These are phyloP conservation scores for Endothia cerciana DNA, from an alignment of 2,329 filamentous ascomycete genomes.

Conservation along the genomic window DNA sequence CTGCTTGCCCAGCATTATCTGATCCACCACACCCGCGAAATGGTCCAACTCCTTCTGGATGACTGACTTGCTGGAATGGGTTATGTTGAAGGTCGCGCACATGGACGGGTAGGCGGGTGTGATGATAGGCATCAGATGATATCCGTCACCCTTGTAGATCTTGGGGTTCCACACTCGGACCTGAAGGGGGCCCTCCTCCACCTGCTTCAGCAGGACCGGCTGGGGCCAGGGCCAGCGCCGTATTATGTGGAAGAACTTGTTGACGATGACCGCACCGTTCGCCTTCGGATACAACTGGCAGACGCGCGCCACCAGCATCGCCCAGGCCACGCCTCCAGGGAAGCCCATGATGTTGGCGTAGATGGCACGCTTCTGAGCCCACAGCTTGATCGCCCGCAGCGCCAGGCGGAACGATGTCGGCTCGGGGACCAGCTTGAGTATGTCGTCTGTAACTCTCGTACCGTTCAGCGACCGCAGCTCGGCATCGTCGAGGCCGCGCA, in stretches of 20 bases:
- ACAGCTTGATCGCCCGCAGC: conserved; percentile 90
- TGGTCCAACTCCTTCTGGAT: conserved; percentile 83
- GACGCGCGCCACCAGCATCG: conserved; percentile 93
- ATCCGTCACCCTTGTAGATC: conserved; percentile 79
- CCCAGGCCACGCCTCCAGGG: conserved; percentile 96
- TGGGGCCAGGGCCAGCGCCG: conserved; percentile 91
- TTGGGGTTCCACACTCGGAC: conserved; percentile 89
- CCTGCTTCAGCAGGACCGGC: conserved; percentile 86
- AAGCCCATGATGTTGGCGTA: conserved; percentile 97
- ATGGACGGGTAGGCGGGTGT: conserved; percentile 97
- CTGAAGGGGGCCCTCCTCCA: conserved; percentile 79
- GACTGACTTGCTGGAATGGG: conserved; percentile 79
- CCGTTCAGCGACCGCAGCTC: conserved; percentile 92
- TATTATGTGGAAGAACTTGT: conserved; percentile 94
- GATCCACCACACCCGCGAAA: conserved; percentile 75
- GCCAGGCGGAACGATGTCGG: conserved; percentile 88
- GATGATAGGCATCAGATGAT: conserved; percentile 96
- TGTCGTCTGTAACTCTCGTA: conserved; percentile 91
- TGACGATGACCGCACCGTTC: conserved; percentile 82
- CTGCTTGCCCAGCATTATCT: conserved; percentile 76
- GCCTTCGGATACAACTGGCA: conserved; percentile 96
- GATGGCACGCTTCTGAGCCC: conserved; percentile 89
- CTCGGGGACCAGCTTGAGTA: conserved; percentile 86
- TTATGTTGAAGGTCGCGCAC: conserved; percentile 96
- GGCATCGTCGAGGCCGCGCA: conserved; percentile 84